phyloP scores from a whole-genome alignment of 2,329 filamentous ascomycete genomes.

The Purpureocillium lavendulum region DNA sequence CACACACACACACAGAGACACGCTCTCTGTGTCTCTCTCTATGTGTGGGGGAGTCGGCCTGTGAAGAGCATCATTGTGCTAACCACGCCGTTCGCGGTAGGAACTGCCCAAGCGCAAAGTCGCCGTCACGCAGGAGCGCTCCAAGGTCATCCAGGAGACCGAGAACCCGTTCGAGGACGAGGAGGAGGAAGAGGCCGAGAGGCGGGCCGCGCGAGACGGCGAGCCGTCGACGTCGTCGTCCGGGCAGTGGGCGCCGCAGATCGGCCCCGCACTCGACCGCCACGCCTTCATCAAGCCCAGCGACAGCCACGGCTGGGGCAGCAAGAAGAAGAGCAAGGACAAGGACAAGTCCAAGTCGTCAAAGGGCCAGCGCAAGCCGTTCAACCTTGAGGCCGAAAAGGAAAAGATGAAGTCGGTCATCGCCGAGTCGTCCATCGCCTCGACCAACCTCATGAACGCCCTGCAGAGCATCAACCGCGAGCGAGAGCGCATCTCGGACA shows the following conservation, averaged over 20 bases:
- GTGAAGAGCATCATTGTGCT: too few species aligned
- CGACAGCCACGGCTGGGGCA: constrained; percentile 1
- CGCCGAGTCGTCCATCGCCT: constrained; percentile 78
- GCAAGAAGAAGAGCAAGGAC: constrained; percentile 42
- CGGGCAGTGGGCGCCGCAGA: not conserved
- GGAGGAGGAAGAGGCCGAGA: constrained; percentile 44
- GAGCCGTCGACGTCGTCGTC: constrained; percentile 4
- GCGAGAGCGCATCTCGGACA: constrained; percentile 77
- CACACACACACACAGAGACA: too few species aligned
- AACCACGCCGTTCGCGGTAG: constrained; percentile 20
- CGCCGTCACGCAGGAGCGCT: constrained; percentile 66
- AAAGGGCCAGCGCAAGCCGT: constrained; percentile 51
- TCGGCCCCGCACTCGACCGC: not conserved
- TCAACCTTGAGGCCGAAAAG: constrained; percentile 83
- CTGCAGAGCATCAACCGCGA: constrained; percentile 90
- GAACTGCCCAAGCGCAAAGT: constrained; percentile 61
- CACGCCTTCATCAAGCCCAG: not conserved
- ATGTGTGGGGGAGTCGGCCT: not conserved
- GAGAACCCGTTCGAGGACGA: constrained; percentile 64
- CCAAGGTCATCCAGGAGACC: constrained; percentile 76
- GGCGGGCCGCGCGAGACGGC: constrained; percentile 18
- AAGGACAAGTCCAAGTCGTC: constrained; percentile 42
- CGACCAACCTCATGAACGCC: constrained; percentile 83
- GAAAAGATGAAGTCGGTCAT: constrained; percentile 81
- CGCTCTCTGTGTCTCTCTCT: too few species aligned